Conservation (phyloP, 352 stramenopile species). For the Pythium sukuiense region DNA sequence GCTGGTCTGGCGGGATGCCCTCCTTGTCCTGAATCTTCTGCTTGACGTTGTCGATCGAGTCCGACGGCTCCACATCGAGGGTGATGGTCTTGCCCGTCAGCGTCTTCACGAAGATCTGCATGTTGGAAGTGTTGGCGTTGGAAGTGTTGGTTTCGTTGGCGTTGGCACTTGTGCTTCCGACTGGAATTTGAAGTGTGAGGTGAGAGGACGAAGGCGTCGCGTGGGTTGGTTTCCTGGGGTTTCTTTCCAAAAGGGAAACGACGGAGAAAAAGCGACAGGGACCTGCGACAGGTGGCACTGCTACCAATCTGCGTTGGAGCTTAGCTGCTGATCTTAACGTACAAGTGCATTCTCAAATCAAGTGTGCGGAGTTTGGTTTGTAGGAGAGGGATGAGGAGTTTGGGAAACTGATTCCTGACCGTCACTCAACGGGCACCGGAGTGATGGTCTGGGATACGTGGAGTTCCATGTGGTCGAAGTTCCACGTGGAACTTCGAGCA, state of each 20-base stretch:
- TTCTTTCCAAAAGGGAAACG: slow-evolving; percentile 2
- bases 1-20: too few species aligned
- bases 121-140: slow-evolving; percentile 23
- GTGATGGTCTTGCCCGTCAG: too few species aligned
- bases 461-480: too few species aligned
- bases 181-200: slow-evolving; percentile 31
- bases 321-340: background rate
- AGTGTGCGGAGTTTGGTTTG: slow-evolving; percentile 1
- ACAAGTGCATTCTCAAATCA: background rate
- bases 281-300: background rate
- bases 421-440: slow-evolving; percentile 4
- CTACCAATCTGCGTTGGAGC: background rate
- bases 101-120: too few species aligned
- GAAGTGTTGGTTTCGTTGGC: slow-evolving; percentile 13
- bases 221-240: background rate
- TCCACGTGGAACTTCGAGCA: slow-evolving; percentile 8
- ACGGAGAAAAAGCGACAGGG: background rate
- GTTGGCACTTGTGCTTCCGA: slow-evolving; percentile 21
- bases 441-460: slow-evolving; percentile 9
- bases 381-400: background rate
- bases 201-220: background rate
- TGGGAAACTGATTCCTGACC: slow-evolving; percentile 13
- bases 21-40: too few species aligned
- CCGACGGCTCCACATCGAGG: too few species aligned
- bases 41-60: too few species aligned